Conservation (phyloP, 2,329 filamentous ascomycete species). For the Drechmeria coniospora region DNA sequence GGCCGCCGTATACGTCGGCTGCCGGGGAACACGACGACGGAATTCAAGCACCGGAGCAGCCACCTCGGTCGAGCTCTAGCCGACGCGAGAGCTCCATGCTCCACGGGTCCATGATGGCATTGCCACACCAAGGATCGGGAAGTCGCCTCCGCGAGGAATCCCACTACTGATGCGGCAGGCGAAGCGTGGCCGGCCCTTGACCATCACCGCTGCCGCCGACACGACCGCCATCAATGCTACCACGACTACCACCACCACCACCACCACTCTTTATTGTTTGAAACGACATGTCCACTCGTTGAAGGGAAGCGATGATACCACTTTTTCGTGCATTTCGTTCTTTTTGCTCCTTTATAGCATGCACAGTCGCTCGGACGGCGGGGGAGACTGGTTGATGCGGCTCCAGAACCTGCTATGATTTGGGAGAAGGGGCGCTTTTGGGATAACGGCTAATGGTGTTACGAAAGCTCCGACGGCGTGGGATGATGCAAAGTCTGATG, state of each 20-base stretch:
- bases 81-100: slow-evolving; percentile 48
- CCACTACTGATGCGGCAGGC: slow-evolving; percentile 25
- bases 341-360: slow-evolving; percentile 7
- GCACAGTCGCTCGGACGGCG: no score
- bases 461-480: no score
- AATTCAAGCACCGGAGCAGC: slow-evolving; percentile 3
- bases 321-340: slow-evolving; percentile 9
- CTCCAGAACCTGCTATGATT: no score
- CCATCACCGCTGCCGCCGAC: no score
- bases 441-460: no score
- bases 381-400: no score
- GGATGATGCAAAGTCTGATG: no score
- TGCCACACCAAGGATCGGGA: slow-evolving; percentile 34
- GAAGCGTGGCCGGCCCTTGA: no score
- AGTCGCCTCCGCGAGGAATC: slow-evolving; percentile 40
- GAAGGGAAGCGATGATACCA: slow-evolving; percentile 13
- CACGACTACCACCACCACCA: no score
- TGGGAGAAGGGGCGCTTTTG: no score
- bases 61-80: slow-evolving; percentile 13
- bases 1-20: slow-evolving; percentile 17
- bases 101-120: slow-evolving; percentile 28
- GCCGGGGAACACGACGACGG: slow-evolving; percentile 9
- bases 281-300: background rate
- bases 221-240: no score
- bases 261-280: slow-evolving; percentile 1